Conservation (phyloP, 2,329 filamentous ascomycete genomes). For the Epichloe typhina region DNA sequence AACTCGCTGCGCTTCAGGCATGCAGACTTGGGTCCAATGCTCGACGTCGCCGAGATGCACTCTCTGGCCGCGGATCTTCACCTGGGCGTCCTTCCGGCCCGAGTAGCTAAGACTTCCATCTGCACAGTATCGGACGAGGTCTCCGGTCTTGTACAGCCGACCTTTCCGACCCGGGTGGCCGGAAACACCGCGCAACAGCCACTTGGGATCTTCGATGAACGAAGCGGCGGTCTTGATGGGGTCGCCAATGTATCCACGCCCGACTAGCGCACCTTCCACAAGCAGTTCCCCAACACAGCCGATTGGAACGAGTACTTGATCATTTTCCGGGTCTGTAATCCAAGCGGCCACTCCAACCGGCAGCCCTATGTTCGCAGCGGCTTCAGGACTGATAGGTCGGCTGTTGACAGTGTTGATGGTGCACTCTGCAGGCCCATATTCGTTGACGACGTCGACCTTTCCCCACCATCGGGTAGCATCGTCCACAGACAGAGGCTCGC, state of each 20-base stretch:
- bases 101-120: neutral
- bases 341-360: neutral
- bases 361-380: no score
- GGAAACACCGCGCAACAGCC: conserved; percentile 7
- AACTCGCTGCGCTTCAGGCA: neutral
- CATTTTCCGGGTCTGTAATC: neutral
- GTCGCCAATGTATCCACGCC: conserved; percentile 34
- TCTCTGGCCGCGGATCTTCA: conserved; percentile 7
- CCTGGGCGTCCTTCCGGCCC: conserved; percentile 7
- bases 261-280: conserved; percentile 32
- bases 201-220: conserved; percentile 14
- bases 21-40: neutral
- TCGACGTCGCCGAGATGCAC: conserved; percentile 5
- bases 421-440: neutral
- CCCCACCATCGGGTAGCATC: neutral
- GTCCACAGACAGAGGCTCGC: conserved; percentile 3
- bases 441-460: neutral
- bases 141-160: conserved; percentile 9
- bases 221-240: conserved; percentile 16
- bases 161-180: conserved; percentile 5
- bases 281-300: conserved; percentile 19
- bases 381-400: neutral
- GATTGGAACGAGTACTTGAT: neutral
- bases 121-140: conserved; percentile 9
- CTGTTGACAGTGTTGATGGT: neutral